Evolutionary conservation across 345 rosid species (phyloP).

Genomic region (Mangifera indica): DNA sequence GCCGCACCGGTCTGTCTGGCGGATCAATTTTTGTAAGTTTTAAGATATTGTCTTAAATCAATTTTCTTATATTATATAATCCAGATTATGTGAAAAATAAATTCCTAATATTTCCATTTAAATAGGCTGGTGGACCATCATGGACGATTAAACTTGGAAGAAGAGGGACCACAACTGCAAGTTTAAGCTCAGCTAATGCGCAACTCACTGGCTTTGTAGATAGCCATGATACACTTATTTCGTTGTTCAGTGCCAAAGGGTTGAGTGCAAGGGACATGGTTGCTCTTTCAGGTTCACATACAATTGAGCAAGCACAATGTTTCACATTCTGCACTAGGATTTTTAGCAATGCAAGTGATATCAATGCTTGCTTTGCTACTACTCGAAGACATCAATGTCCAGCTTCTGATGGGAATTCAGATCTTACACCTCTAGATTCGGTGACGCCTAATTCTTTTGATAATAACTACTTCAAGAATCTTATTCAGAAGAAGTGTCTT

Average conservation of each 20-base stretch:
- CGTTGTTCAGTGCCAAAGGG: conserved; percentile 41
- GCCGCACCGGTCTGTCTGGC: no score
- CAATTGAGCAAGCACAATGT: conserved; percentile 57
- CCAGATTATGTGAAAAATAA: no score
- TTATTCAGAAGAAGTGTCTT: conserved; percentile 52
- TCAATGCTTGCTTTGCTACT: conserved; percentile 44
- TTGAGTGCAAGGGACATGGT: conserved; percentile 56
- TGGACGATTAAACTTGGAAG: conserved; percentile 48
- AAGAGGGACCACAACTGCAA: conserved; percentile 42
- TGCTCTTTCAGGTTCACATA: conserved; percentile 62
- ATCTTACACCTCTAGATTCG: conserved; percentile 22
- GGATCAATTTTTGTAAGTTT: no score
- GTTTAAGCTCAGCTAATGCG: conserved; percentile 27
- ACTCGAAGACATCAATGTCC: conserved; percentile 46
- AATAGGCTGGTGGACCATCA: conserved; percentile 39
- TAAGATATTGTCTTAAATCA: no score
- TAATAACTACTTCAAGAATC: conserved; percentile 54
- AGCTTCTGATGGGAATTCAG: not conserved
- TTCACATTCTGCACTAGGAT: conserved; percentile 39
- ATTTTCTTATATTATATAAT: no score
- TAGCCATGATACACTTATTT: conserved; percentile 36
- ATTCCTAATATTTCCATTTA: no score
- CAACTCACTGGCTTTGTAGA: conserved; percentile 44
- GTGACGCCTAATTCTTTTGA: conserved; percentile 55
- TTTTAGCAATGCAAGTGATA: conserved; percentile 42